Conservation (phyloP, 345 rosid species). For the Crucihimalaya himalaica region DNA sequence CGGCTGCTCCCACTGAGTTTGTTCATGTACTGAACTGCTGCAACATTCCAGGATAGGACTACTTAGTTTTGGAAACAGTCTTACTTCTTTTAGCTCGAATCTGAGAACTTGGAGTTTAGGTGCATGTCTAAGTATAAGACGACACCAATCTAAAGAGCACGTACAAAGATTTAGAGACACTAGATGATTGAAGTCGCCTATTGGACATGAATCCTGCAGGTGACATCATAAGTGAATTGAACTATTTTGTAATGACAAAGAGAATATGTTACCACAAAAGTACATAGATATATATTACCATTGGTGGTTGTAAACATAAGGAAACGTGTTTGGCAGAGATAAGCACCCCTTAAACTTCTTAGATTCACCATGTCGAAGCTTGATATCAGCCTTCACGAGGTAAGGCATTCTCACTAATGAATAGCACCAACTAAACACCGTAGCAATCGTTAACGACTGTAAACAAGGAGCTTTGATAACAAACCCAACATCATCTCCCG, state of each 20-base stretch:
- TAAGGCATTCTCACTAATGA: background rate
- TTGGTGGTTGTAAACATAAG: background rate
- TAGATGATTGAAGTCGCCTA: constrained; percentile 1
- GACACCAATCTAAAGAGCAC: background rate
- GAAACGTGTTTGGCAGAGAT: constrained; percentile 5
- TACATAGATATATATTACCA: background rate
- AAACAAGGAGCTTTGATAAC: constrained; percentile 19
- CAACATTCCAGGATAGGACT: background rate
- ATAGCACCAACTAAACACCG: background rate
- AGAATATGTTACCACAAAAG: background rate
- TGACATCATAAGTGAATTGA: background rate
- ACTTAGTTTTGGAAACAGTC: no score
- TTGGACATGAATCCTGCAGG: background rate
- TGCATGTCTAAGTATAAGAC: background rate
- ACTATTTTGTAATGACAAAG: background rate
- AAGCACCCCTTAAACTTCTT: background rate
- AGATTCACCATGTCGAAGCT: background rate
- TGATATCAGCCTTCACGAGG: background rate
- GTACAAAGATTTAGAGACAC: constrained; percentile 9
- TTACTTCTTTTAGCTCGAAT: background rate
- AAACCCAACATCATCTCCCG: background rate
- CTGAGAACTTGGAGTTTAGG: constrained; percentile 33
- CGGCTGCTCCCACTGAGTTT: constrained; percentile 7
- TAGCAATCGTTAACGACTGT: background rate
- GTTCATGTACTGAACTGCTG: background rate